These are phyloP conservation scores for Talaromyces adpressus DNA, from an alignment of 495 filamentous ascomycete species.

Conservation along the genomic window DNA sequence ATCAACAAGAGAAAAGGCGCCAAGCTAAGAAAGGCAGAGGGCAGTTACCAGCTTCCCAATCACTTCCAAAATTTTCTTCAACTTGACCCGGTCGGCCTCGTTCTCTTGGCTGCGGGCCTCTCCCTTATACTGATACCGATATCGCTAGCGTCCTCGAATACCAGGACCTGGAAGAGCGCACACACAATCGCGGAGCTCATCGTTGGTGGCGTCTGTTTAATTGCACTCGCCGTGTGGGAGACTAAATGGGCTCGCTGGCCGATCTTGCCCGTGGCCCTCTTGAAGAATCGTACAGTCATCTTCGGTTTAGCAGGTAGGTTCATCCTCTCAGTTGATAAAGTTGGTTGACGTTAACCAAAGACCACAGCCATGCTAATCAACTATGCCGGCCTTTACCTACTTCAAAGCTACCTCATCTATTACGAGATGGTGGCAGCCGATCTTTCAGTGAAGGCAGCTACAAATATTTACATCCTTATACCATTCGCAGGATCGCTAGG, in stretches of 20 bases:
- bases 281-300: conserved; percentile 1
- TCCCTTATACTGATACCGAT: conserved; percentile 5
- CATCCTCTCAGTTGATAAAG: neutral
- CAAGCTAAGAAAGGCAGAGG: conserved; percentile 1
- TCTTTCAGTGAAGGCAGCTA: conserved; percentile 4
- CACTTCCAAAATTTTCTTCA: conserved; percentile 5
- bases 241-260: conserved; percentile 1
- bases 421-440: conserved; percentile 1
- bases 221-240: conserved; percentile 3
- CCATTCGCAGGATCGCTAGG: conserved; percentile 6
- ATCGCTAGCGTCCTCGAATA: conserved; percentile 4
- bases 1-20: conserved; percentile 5
- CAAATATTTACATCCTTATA: conserved; percentile 3
- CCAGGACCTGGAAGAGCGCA: conserved; percentile 1
- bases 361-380: conserved; percentile 3
- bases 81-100: neutral
- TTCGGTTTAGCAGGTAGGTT: conserved; percentile 1
- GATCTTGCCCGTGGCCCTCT: neutral
- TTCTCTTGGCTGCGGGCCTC: neutral
- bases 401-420: conserved; percentile 2
- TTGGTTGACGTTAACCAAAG: neutral
- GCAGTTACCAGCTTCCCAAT: conserved; percentile 1
- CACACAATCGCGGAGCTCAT: neutral
- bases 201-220: neutral
- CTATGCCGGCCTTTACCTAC: conserved; percentile 2